phyloP scores from a whole-genome alignment of 139 green algal genomes.

The Chlorella sorokiniana region DNA sequence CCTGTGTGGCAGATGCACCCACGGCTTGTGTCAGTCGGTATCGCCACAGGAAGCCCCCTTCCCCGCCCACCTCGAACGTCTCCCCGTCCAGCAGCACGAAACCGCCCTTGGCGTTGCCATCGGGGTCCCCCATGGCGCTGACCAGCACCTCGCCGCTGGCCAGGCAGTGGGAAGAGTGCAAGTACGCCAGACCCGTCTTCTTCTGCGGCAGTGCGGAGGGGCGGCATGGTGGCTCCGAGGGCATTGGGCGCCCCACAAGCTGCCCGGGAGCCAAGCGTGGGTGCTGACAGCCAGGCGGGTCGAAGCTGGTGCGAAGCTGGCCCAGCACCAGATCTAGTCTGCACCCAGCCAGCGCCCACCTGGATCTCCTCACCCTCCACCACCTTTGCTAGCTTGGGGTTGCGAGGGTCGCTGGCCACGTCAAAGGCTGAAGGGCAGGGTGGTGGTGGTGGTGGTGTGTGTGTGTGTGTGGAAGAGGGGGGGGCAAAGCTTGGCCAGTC shows the following conservation, averaged over 20 bases:
- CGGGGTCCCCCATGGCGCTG: slow-evolving; percentile 64
- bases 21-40: no score
- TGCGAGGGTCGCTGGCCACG: slow-evolving; percentile 55
- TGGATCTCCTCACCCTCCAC: slow-evolving; percentile 66
- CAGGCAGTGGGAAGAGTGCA: slow-evolving; percentile 79
- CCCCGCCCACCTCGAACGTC: slow-evolving; percentile 56
- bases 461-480: no score
- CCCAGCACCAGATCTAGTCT: not conserved
- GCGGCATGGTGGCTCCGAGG: not conserved
- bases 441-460: no score
- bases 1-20: no score
- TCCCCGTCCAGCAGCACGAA: slow-evolving; percentile 86
- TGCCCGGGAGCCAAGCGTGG: no score
- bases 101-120: slow-evolving; percentile 62
- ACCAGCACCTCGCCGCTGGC: slow-evolving; percentile 61
- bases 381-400: slow-evolving; percentile 57
- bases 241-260: no score
- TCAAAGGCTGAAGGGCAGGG: slow-evolving; percentile 58
- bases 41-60: no score
- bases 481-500: no score
- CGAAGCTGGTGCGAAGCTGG: no score
- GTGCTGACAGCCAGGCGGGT: no score
- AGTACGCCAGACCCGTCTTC: slow-evolving; percentile 56
- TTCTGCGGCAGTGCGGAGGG: not conserved
- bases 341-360: slow-evolving; percentile 12